Conservation (phyloP, 2,329 filamentous ascomycete genomes). For the Albifimbria verrucaria region DNA sequence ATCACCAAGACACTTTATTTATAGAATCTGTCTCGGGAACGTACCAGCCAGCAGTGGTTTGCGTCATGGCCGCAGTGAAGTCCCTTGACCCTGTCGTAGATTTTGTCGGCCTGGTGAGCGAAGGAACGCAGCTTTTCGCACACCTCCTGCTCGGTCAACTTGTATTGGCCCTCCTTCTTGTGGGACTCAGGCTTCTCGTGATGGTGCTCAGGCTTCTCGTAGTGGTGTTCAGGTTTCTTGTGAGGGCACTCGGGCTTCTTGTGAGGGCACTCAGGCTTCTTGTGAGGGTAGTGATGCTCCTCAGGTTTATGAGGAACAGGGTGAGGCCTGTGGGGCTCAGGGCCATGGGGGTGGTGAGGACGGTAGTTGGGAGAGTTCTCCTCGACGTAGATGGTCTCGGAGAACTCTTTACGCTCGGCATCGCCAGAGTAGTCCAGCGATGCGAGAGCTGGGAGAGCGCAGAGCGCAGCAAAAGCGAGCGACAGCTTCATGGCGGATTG, state of each 20-base stretch:
- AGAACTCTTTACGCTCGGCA: slow-evolving; percentile 6
- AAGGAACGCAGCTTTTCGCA: slow-evolving; percentile 20
- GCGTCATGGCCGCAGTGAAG: slow-evolving; percentile 14
- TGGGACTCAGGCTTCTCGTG: slow-evolving; percentile 10
- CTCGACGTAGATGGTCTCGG: slow-evolving; percentile 4
- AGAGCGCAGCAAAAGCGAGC: slow-evolving; percentile 17
- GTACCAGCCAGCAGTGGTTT: slow-evolving; percentile 17
- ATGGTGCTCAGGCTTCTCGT: slow-evolving; percentile 9
- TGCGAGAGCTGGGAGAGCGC: slow-evolving; percentile 12
- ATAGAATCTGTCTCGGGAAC: too few relatives aligned
- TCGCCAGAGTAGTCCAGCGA: slow-evolving; percentile 1
- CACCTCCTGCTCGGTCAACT: slow-evolving; percentile 16
- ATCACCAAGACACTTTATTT: too few relatives aligned
- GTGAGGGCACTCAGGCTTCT: background rate
- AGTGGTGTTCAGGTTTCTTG: background rate
- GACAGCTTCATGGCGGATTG: slow-evolving; percentile 17
- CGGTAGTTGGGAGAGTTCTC: background rate
- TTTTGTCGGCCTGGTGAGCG: slow-evolving; percentile 18
- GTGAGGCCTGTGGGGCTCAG: background rate
- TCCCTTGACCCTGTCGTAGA: slow-evolving; percentile 15
- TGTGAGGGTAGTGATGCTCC: background rate
- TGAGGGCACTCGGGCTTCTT: background rate
- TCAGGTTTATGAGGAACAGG: slow-evolving; percentile 2
- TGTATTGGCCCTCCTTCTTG: slow-evolving; percentile 9
- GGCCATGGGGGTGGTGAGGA: slow-evolving; percentile 5